Base-by-base conservation (phyloP, 345 rosid species). In the Acer campestre region DNA sequence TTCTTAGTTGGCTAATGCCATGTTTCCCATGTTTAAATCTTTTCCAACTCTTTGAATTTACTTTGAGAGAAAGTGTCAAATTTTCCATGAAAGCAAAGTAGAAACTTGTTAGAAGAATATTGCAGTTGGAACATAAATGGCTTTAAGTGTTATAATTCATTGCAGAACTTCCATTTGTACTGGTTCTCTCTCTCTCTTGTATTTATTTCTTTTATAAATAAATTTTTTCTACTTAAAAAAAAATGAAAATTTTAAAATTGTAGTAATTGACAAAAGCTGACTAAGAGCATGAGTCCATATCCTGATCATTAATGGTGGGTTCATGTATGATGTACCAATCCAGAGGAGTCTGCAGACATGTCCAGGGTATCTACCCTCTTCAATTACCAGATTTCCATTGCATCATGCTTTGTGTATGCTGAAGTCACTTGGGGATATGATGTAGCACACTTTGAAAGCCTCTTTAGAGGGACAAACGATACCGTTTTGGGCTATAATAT, bases 321-420 rank as follows among this genome's bases (percentile, higher is more conserved):
- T 49, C 16, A 49, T 12, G 17, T 49, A 13, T n/a, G n/a, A n/a
- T n/a, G n/a, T n/a, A n/a, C 31, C 31, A 25, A 25, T 25, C 27
- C 27, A 25, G 27, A 29, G 1, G 53, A 48, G 53, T 38, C 22
- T 11, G 5, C 48, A 11, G 13, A 61, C 1, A 35, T 13, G 74
- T 58, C 10, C 49, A 61, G 49, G 49, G 2, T 42, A 61, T 22
- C 3, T 31, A 31, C 5, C 48, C 31, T 75, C 62, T 40, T 65
- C 78, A 31, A 48, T 75, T 22, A 51, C 66, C 38, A 29, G 42
- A 20, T 75, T 22, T 49, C 58, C 49, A 20, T 40, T 27, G 35
- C 71, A 71, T 53, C 73, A 66, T 71, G 62, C 70, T 63, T 29
- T 69, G 59, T 13, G 53, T 67, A 71, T 40, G 71, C 63, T 68